phyloP scores from a whole-genome alignment of 306 rosid genomes.

The Sindora glabra region DNA sequence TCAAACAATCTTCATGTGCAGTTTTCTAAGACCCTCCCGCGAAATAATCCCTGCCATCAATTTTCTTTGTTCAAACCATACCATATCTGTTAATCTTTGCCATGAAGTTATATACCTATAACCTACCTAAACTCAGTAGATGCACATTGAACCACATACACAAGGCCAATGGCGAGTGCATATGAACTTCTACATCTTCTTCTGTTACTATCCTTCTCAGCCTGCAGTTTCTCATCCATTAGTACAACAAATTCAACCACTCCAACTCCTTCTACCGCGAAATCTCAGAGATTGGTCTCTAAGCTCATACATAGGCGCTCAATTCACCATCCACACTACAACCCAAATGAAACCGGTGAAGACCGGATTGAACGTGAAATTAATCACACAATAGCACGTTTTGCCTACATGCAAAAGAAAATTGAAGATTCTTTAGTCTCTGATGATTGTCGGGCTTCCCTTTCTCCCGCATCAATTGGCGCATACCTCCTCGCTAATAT shows the following conservation, averaged over 20 bases:
- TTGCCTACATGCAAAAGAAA: constrained; percentile 19
- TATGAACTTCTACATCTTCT: neutral
- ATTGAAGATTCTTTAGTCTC: neutral
- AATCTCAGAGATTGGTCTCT: constrained; percentile 22
- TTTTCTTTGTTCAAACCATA: no score
- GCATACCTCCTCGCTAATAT: constrained; percentile 19
- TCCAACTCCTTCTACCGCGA: neutral
- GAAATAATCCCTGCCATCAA: no score
- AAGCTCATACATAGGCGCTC: constrained; percentile 21
- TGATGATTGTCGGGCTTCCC: neutral
- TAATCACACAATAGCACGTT: constrained; percentile 13
- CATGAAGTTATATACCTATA: no score
- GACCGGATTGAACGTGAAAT: constrained; percentile 20
- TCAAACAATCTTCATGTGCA: no score
- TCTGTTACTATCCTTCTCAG: constrained; percentile 13
- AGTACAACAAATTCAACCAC: neutral
- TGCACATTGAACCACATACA: neutral
- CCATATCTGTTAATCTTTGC: no score
- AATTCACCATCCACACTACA: constrained; percentile 20
- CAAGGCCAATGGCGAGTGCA: constrained; percentile 13
- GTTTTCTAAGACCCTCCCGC: no score
- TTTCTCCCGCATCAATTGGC: neutral
- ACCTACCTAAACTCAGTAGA: neutral
- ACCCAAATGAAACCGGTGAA: constrained; percentile 15
- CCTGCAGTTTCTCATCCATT: constrained; percentile 18